phyloP scores from a whole-genome alignment of 306 rosid genomes.

The Cucurbita argyrosperma region DNA sequence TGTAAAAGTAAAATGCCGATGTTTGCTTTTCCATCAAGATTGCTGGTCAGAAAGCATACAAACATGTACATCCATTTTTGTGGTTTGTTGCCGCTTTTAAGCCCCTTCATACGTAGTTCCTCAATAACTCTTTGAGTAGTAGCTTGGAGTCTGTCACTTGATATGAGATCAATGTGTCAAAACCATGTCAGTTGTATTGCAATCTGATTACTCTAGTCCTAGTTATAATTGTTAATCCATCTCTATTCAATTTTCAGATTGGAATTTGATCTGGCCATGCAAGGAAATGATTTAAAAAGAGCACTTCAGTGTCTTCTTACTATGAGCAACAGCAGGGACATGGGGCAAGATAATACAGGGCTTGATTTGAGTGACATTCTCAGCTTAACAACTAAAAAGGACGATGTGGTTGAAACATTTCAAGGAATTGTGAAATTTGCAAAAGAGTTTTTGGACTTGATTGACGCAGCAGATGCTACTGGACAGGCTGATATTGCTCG shows the following conservation, averaged over 20 bases:
- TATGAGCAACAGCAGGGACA: slow-evolving; percentile 95
- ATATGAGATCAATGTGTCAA: neutral
- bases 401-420: slow-evolving; percentile 66
- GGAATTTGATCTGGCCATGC: slow-evolving; percentile 98
- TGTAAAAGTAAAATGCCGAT: neutral
- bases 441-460: slow-evolving; percentile 87
- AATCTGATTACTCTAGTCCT: neutral
- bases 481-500: slow-evolving; percentile 96
- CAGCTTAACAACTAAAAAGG: slow-evolving; percentile 66
- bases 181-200: neutral
- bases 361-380: slow-evolving; percentile 91
- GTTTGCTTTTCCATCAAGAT: neutral
- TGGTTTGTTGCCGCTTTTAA: neutral
- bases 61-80: neutral
- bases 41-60: no score
- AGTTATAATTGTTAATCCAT: neutral
- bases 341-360: slow-evolving; percentile 68
- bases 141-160: neutral
- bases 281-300: slow-evolving; percentile 89
- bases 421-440: slow-evolving; percentile 94
- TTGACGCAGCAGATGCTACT: slow-evolving; percentile 98
- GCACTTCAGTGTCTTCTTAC: slow-evolving; percentile 98
- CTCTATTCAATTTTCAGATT: slow-evolving; percentile 22
- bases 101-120: neutral
- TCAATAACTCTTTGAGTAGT: neutral